Evolutionary conservation across 228 moss, liverwort and hornwort genomes (phyloP), one percentile per base, ranked within the genome.

Genomic region (Sphagnum fallax): DNA sequence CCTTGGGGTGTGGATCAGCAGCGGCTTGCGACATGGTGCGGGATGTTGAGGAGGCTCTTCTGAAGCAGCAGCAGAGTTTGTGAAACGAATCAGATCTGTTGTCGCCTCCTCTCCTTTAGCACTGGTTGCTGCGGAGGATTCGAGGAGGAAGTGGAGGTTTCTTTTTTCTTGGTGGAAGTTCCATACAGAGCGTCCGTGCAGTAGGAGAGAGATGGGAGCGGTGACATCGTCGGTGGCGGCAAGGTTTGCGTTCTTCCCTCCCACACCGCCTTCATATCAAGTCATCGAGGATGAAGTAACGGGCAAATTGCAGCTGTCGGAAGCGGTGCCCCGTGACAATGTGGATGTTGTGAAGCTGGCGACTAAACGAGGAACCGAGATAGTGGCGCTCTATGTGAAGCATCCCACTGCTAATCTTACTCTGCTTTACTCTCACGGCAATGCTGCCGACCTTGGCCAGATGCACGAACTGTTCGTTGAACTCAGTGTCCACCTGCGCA

Each of bases 161-260:
- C 32, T 32, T 2, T 32, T 32, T 32, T 32, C 32, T 32, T 32
- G 32, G 32, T 32, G 32, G 32, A 32, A 32, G 32, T 2, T 32
- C 32, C 32, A 32, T 32, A 32, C 32, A 3, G 32, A 32, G 32
- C 32, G 32, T 32, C 2, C 32, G 32, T 32, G 32, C 3, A 32
- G 32, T 32, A 32, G 32, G 32, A 32, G 74, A 73, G 86, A 87
- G 70, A 97, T 97, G 97, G 97, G 97, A 91, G 90, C 87, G 73
- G 93, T 97, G 90, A 93, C 97, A 78, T 97, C 97, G 67, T 87
- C 93, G 5, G 91, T 98, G 71, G 98, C 98, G 78, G 93, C 98
- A 67, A 98, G 91, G 89, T 98, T 98, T 84, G 98, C 98, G n/a
- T 98, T 98, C 75, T 98, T 98, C 15, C 98, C 98, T 68, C 98